Evolutionary conservation across 2,329 filamentous ascomycete genomes (phyloP).

Genomic region (Alternaria sp.): DNA sequence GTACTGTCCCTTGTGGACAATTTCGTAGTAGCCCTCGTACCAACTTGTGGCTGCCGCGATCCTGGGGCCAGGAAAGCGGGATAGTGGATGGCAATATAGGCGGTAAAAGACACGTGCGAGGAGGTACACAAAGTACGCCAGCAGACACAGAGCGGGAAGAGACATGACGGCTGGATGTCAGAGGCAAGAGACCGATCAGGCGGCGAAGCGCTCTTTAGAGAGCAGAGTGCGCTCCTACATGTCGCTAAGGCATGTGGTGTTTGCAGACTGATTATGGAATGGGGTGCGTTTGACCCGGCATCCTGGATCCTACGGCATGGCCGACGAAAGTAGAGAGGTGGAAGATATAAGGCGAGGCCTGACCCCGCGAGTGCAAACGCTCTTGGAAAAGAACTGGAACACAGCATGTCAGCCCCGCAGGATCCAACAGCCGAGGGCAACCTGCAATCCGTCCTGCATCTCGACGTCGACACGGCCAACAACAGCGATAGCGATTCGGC

Average conservation of each 20-base stretch:
- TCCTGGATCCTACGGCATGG: not conserved
- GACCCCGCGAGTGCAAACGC: not conserved
- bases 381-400: not conserved
- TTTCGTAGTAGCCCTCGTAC: slow-evolving; percentile 47
- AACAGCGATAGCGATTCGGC: slow-evolving; percentile 41
- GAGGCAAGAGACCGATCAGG: not conserved
- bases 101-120: slow-evolving; percentile 43
- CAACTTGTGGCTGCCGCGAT: slow-evolving; percentile 39
- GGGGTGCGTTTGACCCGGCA: not conserved
- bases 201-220: slow-evolving; percentile 2
- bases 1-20: slow-evolving; percentile 40
- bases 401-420: slow-evolving; percentile 16
- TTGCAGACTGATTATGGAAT: not conserved
- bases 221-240: not conserved
- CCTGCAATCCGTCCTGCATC: slow-evolving; percentile 35
- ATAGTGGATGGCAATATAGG: slow-evolving; percentile 54
- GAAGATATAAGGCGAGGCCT: not conserved
- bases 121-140: slow-evolving; percentile 21
- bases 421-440: slow-evolving; percentile 12
- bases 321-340: slow-evolving; percentile 4
- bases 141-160: slow-evolving; percentile 17
- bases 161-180: slow-evolving; percentile 11
- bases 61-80: slow-evolving; percentile 53
- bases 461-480: slow-evolving; percentile 35
- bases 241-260: not conserved